Base-by-base conservation (phyloP, 2,329 filamentous ascomycete genomes). In the Elsinoe fawcettii region DNA sequence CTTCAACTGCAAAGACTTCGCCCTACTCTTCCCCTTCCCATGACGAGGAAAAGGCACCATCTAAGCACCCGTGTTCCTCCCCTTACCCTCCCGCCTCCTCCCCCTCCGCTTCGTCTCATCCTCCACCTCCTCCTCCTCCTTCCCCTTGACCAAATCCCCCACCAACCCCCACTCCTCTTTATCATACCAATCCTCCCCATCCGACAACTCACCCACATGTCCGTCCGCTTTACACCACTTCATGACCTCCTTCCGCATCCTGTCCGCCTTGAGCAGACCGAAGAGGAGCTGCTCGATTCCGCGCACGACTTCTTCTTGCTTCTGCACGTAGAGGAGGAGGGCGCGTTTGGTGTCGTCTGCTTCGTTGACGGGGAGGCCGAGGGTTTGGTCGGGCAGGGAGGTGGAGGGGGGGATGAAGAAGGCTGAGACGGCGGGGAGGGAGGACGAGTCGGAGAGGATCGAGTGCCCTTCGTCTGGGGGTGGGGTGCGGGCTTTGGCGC, bases 171-270 rank as follows among this genome's bases (percentile, higher is more conserved):
- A 92, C 72, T 89, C 86, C 55, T 89, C 85, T 66, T 81, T 82
- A 70, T 95, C 89, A 67, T 90, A 91, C 87, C 88, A 95, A 68
- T 95, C 89, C 74, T 95, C 89, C 9, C 88, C 88, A 67, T 95
- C 89, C 53, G 86, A 90, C 84, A 93, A 84, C 69, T 91, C 87
- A 51, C 84, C 81, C 14, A 84, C 70, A 66, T 92, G 88, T 20
- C 80, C 87, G 72, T 92, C 88, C 1, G 88, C 85, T 68, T 90
- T 89, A 63, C 84, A 80, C 85, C 87, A 90, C 63, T 82, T 80
- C 67, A 86, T 79, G 2, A 93, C 87, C 18, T 83, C 80, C 64
- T 82, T 83, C 25, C 88, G 80, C 69, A 87, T 79, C 44, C 87
- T 80, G 63, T 92, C 84, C 1, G 87, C 87, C 64, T 81, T 81